These are phyloP conservation scores for Datura wrightii DNA, from an alignment of 257 asterid species.

Conservation along the genomic window DNA sequence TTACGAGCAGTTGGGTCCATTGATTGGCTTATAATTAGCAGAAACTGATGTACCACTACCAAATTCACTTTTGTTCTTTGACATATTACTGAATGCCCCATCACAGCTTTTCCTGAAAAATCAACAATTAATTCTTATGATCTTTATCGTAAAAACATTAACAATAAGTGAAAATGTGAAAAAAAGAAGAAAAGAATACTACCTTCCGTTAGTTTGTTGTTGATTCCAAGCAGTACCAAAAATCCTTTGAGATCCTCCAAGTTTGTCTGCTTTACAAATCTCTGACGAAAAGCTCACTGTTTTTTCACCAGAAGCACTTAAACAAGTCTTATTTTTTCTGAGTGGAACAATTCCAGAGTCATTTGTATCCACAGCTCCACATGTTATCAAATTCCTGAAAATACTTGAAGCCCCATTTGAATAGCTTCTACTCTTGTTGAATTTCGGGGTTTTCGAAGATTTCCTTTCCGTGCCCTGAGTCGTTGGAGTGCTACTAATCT, in stretches of 20 bases:
- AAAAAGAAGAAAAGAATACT: not conserved
- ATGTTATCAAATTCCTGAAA: constrained; percentile 64
- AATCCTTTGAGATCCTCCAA: constrained; percentile 79
- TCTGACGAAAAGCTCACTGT: constrained; percentile 36
- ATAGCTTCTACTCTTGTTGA: constrained; percentile 51
- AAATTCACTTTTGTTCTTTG: constrained; percentile 54
- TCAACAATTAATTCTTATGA: not conserved
- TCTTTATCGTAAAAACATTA: too few species aligned
- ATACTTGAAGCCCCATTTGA: constrained; percentile 53
- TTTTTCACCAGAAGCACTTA: not conserved
- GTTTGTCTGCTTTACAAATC: constrained; percentile 49
- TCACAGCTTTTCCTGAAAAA: constrained; percentile 65
- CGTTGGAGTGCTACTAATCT: not conserved
- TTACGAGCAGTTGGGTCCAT: constrained; percentile 81
- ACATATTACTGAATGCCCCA: constrained; percentile 54
- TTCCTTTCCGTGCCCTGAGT: not conserved
- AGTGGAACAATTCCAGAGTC: constrained; percentile 58
- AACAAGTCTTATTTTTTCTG: constrained; percentile 30
- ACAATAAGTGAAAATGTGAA: not conserved
- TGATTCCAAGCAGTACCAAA: constrained; percentile 62
- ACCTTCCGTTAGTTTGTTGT: constrained; percentile 55
- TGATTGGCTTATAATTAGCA: constrained; percentile 58
- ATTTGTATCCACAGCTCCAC: constrained; percentile 69
- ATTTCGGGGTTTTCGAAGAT: constrained; percentile 28
- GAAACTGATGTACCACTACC: constrained; percentile 43